A percentile compares a stretch with the other conserved stretches of the same genome.
Conservation (phyloP, 768 basidiomycete species). For the Asterophora lycoperdoides region DNA sequence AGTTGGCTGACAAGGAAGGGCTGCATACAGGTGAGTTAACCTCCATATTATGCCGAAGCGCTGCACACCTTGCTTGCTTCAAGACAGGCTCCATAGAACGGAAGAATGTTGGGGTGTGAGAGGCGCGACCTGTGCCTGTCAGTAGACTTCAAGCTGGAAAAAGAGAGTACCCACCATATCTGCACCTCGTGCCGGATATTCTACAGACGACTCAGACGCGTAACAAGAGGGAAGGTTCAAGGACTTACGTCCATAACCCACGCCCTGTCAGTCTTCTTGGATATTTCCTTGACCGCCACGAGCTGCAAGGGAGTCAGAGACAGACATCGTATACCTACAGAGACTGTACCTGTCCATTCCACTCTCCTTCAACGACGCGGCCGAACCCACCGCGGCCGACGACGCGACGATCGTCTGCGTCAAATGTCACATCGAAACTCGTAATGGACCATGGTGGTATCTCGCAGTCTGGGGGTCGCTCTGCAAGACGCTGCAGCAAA, state of each 20-base stretch:
- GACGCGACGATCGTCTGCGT: constrained; percentile 12
- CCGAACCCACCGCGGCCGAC: constrained; percentile 27
- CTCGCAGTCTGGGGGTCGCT: constrained; percentile 12
- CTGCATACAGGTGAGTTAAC: neutral
- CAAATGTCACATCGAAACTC: constrained; percentile 22
- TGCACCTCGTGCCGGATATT: constrained; percentile 37
- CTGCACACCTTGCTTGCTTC: constrained; percentile 30
- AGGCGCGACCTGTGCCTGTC: constrained; percentile 34
- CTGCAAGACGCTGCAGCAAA: constrained; percentile 11
- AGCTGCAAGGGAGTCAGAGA: constrained; percentile 10
- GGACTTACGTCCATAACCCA: constrained; percentile 9
- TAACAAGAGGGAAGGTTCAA: neutral
- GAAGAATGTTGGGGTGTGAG: constrained; percentile 39
- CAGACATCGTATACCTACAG: neutral
- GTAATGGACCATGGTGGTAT: constrained; percentile 23
- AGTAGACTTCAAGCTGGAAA: neutral
- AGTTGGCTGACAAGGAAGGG: constrained; percentile 13
- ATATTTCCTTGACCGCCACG: constrained; percentile 29
- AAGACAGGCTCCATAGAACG: constrained; percentile 44
- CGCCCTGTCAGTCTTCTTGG: constrained; percentile 10
- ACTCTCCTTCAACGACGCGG: constrained; percentile 24
- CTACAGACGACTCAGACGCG: constrained; percentile 19
- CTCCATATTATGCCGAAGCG: neutral
- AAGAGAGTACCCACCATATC: constrained; percentile 29
- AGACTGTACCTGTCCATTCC: constrained; percentile 19